phyloP scores from a whole-genome alignment of 164 flowering plant species.

The Tinospora cordifolia region DNA sequence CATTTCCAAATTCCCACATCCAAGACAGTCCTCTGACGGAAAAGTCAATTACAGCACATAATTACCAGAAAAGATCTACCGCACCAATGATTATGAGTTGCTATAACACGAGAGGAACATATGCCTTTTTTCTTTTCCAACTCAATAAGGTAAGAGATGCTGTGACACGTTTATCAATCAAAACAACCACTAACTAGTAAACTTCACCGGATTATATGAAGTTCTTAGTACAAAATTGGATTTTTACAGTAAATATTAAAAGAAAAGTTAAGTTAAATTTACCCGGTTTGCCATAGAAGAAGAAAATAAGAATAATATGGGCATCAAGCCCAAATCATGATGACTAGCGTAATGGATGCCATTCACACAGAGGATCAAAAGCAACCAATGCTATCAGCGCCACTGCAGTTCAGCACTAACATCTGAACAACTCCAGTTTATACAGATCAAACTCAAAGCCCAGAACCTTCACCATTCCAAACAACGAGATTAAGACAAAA shows the following conservation, averaged over 20 bases:
- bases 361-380: slow-evolving; percentile 54
- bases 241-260: no score
- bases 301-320: not conserved
- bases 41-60: not conserved
- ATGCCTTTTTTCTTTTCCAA: not conserved
- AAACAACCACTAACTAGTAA: no score
- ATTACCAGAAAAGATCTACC: no score
- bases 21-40: not conserved
- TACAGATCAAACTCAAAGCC: no score
- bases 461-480: not conserved
- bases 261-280: not conserved
- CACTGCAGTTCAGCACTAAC: slow-evolving; percentile 34
- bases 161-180: no score
- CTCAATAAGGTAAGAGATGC: not conserved
- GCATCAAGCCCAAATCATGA: slow-evolving; percentile 26
- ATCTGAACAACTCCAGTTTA: slow-evolving; percentile 40
- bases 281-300: not conserved
- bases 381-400: slow-evolving; percentile 30
- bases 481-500: not conserved
- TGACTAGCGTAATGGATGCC: slow-evolving; percentile 67
- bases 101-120: not conserved
- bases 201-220: no score
- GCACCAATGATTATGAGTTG: no score
- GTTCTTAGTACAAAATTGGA: no score
- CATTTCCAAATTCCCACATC: not conserved